These are phyloP conservation scores for Aristolochia contorta DNA, from an alignment of 164 flowering plant species.

Conservation along the genomic window DNA sequence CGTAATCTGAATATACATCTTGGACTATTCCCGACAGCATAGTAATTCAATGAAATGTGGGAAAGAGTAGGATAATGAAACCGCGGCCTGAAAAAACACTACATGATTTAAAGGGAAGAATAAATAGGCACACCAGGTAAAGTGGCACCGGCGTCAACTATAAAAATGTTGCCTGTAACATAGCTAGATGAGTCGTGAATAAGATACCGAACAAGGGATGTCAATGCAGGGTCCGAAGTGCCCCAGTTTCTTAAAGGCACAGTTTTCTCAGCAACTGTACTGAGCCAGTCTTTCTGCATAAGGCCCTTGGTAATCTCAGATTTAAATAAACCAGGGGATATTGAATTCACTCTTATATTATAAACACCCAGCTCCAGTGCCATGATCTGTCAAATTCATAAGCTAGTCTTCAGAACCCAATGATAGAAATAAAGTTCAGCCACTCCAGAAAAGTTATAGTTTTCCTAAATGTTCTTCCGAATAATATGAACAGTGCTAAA, in stretches of 20 bases:
- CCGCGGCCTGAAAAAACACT: too few species aligned
- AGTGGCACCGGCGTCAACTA: slow-evolving; percentile 34
- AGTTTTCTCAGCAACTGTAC: slow-evolving; percentile 21
- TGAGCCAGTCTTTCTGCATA: slow-evolving; percentile 33
- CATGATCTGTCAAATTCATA: slow-evolving; percentile 20
- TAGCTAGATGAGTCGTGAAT: slow-evolving; percentile 34
- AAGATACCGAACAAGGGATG: slow-evolving; percentile 34
- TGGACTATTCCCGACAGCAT: too few species aligned
- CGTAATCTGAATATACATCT: too few species aligned
- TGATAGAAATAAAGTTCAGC: not conserved
- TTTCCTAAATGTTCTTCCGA: not conserved
- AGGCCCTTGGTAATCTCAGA: slow-evolving; percentile 33
- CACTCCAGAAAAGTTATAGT: not conserved
- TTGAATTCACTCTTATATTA: slow-evolving; percentile 31
- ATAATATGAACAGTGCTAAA: not conserved
- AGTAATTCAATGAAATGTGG: too few species aligned
- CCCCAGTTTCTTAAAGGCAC: slow-evolving; percentile 29
- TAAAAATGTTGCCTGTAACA: slow-evolving; percentile 30
- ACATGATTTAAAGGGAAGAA: slow-evolving; percentile 23
- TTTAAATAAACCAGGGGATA: slow-evolving; percentile 31
- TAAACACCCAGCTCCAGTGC: slow-evolving; percentile 31
- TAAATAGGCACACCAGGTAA: slow-evolving; percentile 37
- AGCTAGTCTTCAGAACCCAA: not conserved
- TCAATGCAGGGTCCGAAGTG: slow-evolving; percentile 28
- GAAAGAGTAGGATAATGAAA: too few species aligned